Conservation (phyloP, 164 flowering plant genomes). For the Aristolochia californica region DNA sequence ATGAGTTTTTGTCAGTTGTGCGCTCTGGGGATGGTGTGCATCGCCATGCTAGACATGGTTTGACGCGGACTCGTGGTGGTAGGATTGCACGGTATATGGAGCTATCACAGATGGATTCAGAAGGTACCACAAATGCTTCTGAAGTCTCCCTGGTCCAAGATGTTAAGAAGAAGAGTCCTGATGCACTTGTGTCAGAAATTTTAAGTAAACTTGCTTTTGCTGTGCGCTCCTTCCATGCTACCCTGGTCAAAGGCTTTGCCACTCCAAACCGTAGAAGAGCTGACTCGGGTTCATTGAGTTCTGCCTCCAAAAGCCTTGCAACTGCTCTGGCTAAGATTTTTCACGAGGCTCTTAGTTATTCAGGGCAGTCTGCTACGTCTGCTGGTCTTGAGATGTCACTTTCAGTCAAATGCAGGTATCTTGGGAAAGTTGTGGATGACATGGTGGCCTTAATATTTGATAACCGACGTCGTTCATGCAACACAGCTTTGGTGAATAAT, state of each 20-base stretch:
- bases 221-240: constrained; percentile 48
- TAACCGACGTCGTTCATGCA: constrained; percentile 60
- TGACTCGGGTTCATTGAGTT: constrained; percentile 56
- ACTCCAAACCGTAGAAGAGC: constrained; percentile 73
- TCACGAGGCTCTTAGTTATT: constrained; percentile 62
- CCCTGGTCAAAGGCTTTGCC: constrained; percentile 69
- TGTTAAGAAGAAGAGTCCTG: constrained; percentile 61
- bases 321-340: constrained; percentile 60
- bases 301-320: constrained; percentile 73
- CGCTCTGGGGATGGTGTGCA: constrained; percentile 61
- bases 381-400: constrained; percentile 43
- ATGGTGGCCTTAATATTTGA: constrained; percentile 68
- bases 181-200: constrained; percentile 45
- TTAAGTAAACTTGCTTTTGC: constrained; percentile 54
- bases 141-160: constrained; percentile 41
- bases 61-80: constrained; percentile 61
- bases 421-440: constrained; percentile 85
- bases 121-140: constrained; percentile 27
- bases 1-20: constrained; percentile 52
- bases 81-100: constrained; percentile 59
- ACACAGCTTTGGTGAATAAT: constrained; percentile 62
- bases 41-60: constrained; percentile 67
- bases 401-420: constrained; percentile 81
- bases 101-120: constrained; percentile 54
- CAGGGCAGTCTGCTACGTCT: constrained; percentile 38